phyloP scores from a whole-genome alignment of 768 basidiomycete species.

The Tulasnella calospora region DNA sequence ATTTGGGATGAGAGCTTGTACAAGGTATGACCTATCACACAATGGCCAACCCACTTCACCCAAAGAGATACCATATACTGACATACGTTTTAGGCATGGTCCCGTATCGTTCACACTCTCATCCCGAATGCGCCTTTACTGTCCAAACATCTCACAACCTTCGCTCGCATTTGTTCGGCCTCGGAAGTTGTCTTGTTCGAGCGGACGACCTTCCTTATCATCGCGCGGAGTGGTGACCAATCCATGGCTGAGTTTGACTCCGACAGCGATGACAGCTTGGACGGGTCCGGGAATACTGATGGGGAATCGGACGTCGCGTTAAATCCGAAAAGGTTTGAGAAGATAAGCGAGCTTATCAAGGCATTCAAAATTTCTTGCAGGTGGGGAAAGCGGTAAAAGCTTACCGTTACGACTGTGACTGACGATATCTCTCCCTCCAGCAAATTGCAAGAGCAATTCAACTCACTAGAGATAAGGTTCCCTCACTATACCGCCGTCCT shows the following conservation, averaged over 20 bases:
- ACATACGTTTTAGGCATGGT: constrained; percentile 67
- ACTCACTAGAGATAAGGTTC: constrained; percentile 80
- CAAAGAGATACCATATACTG: background rate
- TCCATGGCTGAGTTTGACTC: constrained; percentile 26
- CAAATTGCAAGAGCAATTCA: constrained; percentile 69
- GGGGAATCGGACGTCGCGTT: constrained; percentile 40
- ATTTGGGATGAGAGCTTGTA: constrained; percentile 98
- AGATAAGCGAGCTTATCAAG: constrained; percentile 77
- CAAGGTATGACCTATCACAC: constrained; percentile 51
- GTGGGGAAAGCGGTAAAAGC: constrained; percentile 39
- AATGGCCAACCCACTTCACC: background rate
- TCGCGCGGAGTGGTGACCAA: constrained; percentile 48
- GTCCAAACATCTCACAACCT: constrained; percentile 76
- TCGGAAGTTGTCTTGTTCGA: constrained; percentile 96
- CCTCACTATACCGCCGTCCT: constrained; percentile 82
- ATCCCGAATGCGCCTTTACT: constrained; percentile 93
- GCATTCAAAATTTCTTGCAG: constrained; percentile 90
- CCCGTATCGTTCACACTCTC: constrained; percentile 90
- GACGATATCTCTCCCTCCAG: constrained; percentile 30
- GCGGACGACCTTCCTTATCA: constrained; percentile 95
- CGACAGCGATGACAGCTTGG: constrained; percentile 30
- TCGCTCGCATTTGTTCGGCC: constrained; percentile 81
- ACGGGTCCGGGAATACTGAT: constrained; percentile 35
- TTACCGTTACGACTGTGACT: constrained; percentile 30
- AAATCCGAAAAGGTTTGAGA: constrained; percentile 42